Base-by-base conservation (phyloP, 1,139 yeast genomes). In the Debaryomyces singareniensis region DNA sequence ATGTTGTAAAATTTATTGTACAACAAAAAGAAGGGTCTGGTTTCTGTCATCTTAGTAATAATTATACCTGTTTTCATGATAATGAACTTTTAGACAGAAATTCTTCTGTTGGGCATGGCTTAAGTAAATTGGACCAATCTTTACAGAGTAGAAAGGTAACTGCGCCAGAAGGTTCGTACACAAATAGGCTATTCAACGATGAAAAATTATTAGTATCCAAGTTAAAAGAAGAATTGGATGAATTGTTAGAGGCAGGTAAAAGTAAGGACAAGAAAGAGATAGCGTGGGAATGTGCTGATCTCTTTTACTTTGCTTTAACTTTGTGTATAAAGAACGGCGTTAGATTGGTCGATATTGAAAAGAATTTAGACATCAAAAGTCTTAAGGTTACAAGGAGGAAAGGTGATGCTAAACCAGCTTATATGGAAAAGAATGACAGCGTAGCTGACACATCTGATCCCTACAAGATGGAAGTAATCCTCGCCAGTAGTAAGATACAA, bases 241-340 rank as follows among this genome's bases (percentile, higher is more conserved):
- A 93, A 56, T 72, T 91, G 39, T 78, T 89, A 24, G 96, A 86
- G 35, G 97, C 98, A 13, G 68, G 68, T 5, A 53, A 58, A 33
- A 52, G 55, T 29, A 36, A 40, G 13, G 51, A 55, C 31, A 44
- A 47, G 28, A 48, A 52, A 18, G 97, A 91, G 39, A 73, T 87
- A 31, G 82, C 97, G 0, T 91, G 96, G 96, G 98, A 91, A 59
- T 91, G 95, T 34, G 98, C 98, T 5, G 99, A 93, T 53, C 68
- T 91, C 51, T 58, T 93, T 35, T 91, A 93, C 59, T 93, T 93
- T 57, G 89, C 93, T 7, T 58, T 89, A 68, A 71, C 86, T n/a
- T 84, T 86, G 71, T 76, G 93, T 42, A 80, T 82, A 26, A 79
- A 85, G 53, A 66, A 77, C 45, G 95, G 89, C 22, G 96, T 89